phyloP scores from a whole-genome alignment of 495 filamentous ascomycete genomes.

The Xylaria longipes region DNA sequence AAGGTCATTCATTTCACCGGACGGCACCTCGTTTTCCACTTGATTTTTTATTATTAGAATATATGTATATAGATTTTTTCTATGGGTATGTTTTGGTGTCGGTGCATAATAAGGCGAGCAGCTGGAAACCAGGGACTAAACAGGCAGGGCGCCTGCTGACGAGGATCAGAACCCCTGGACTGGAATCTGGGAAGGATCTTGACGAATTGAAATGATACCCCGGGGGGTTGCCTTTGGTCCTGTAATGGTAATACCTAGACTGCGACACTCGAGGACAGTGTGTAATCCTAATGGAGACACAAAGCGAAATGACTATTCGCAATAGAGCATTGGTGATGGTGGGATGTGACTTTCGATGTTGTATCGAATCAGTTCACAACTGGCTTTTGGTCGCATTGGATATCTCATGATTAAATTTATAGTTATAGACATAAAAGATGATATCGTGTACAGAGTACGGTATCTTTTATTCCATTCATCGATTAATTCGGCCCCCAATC shows the following conservation, averaged over 20 bases:
- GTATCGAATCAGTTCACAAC: neutral
- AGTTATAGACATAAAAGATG: neutral
- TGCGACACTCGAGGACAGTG: slow-evolving; percentile 19
- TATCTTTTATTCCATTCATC: neutral
- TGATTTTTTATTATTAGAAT: slow-evolving; percentile 32
- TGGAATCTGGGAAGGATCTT: slow-evolving; percentile 16
- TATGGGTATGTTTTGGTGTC: slow-evolving; percentile 16
- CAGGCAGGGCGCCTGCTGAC: neutral
- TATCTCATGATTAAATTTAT: neutral
- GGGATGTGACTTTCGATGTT: neutral
- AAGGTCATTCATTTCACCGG: neutral
- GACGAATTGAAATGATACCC: slow-evolving; percentile 28
- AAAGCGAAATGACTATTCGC: neutral
- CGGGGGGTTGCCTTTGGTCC: slow-evolving; percentile 26
- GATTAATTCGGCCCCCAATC: neutral
- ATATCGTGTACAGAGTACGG: neutral
- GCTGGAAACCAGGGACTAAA: neutral
- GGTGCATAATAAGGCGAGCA: slow-evolving; percentile 23
- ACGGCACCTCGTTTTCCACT: neutral
- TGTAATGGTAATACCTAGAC: slow-evolving; percentile 25
- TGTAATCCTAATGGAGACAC: slow-evolving; percentile 28
- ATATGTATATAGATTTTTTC: slow-evolving; percentile 21
- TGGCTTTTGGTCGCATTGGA: neutral
- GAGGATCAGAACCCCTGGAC: neutral
- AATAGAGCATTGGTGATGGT: neutral